A percentile compares a stretch with the other conserved stretches of the same genome.
phyloP scores from a whole-genome alignment of 257 asterid genomes.

The Fraxinus excelsior region DNA sequence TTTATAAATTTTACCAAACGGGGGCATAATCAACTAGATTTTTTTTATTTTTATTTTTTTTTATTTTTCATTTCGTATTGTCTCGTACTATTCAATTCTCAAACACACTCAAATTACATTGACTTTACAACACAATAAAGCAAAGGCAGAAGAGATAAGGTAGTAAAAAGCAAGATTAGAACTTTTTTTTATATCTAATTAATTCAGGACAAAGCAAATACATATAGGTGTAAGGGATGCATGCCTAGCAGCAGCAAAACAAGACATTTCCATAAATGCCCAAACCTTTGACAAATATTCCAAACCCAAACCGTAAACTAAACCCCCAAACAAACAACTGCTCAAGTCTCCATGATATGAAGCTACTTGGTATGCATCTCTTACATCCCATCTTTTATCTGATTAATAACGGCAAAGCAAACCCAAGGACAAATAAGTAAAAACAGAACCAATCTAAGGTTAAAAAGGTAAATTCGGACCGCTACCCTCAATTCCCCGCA shows the following conservation, averaged over 20 bases:
- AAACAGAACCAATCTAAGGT: conserved; percentile 4
- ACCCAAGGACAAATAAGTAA: conserved; percentile 12
- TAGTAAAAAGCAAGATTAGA: conserved; percentile 19
- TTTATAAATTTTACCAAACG: too few relatives aligned
- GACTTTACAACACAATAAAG: not conserved
- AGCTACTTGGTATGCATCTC: conserved; percentile 54
- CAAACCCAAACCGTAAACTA: not conserved
- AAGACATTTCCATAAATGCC: conserved; percentile 2
- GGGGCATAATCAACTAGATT: too few relatives aligned
- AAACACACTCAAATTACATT: not conserved
- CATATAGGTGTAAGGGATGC: conserved; percentile 40
- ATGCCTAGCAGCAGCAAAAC: conserved; percentile 47
- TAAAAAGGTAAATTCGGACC: conserved; percentile 49
- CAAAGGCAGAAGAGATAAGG: conserved; percentile 21
- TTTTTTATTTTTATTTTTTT: too few relatives aligned
- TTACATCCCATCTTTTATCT: conserved; percentile 45
- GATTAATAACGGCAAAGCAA: conserved; percentile 5
- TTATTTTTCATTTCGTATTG: too few relatives aligned
- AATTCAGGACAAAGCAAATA: conserved; percentile 16
- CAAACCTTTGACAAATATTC: not conserved
- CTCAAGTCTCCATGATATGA: not conserved
- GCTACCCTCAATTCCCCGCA: conserved; percentile 66
- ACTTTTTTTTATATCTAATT: conserved; percentile 9
- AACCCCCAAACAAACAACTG: not conserved
- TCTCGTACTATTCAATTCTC: too few relatives aligned